Evolutionary conservation across 331 rosid species (phyloP), one percentile per base, ranked within the genome.

Genomic region (Ulmus americana): DNA sequence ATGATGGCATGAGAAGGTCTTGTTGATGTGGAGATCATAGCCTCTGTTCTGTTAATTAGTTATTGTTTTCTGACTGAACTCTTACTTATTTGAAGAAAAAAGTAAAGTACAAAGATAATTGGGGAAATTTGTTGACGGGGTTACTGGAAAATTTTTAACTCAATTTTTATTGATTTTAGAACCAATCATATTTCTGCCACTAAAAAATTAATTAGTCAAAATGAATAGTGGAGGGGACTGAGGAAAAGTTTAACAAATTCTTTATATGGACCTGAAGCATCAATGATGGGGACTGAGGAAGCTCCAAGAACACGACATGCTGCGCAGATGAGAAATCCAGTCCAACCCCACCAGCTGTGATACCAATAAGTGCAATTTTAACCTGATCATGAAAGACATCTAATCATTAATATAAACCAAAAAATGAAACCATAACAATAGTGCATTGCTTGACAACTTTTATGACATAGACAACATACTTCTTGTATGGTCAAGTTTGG

Each of bases 291-390:
- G 84, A 74, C 70, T 80, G 80, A 56, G 98, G 98, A 69, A 92
- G 90, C 83, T 92, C 98, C 85, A 92, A 74, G 81, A 92, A 89
- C 68, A 92, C 95, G 16, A 92, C 95, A 72, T 92, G 83, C 65
- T 80, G 96, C 11, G 98, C 96, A 12, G 91, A 44, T 12, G 98
- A 92, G 75, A 92, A 89, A 80, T 92, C 96, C 76, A 92, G 84
- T 76, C 98, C 98, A 80, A 80, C 79, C 57, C 96, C 96, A 66
- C 95, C 98, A 70, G 98, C 98, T 66, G 86, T 81, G 70, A 92
- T 72, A 59, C 98, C 98, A 45, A 92, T 79, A 69, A 92, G 79
- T 16, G 98, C 98, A 80, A 92, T 74, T 81, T 82, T 92, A 77
- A 92, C 85, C 97, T 91, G 84, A 67, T 60, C 72, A 39, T 41